Percentiles rank a stretch among this genome's conserved stretches.
Conservation (phyloP, 2,329 filamentous ascomycete species). For the Aspergillus arachidicola region DNA sequence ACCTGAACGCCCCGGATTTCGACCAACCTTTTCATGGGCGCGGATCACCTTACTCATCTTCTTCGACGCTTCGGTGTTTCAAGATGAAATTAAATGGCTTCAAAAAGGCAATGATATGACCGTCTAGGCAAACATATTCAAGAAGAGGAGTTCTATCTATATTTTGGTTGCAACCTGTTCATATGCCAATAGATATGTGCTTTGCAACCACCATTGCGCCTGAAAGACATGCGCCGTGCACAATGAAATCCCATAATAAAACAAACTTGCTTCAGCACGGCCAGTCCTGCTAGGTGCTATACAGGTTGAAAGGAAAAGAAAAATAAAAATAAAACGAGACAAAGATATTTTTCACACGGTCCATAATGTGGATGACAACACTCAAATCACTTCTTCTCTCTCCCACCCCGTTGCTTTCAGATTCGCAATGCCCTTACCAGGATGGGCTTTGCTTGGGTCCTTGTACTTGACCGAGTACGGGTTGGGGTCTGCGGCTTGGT, state of each 20-base stretch:
- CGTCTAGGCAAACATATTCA: background rate
- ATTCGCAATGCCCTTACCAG: constrained; percentile 67
- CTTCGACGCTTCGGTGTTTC: background rate
- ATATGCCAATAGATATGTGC: background rate
- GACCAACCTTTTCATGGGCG: background rate
- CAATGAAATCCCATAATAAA: background rate
- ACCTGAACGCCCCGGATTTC: constrained; percentile 6
- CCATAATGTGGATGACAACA: background rate
- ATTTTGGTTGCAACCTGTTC: background rate
- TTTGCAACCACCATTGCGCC: background rate
- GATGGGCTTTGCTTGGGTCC: constrained; percentile 66
- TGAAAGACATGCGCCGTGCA: background rate
- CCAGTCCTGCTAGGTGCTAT: constrained; percentile 2
- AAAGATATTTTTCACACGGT: background rate
- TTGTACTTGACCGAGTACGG: constrained; percentile 86
- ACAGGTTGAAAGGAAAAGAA: background rate
- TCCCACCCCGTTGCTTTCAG: constrained; percentile 78
- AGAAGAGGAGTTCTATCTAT: background rate
- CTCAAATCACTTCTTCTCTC: constrained; percentile 72
- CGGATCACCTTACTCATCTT: background rate
- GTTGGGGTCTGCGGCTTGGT: constrained; percentile 86
- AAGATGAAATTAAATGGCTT: background rate
- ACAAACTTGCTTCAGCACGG: background rate
- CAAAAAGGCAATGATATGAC: background rate
- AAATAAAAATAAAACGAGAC: background rate